Percentiles rank a stretch among this genome's conserved stretches.
Evolutionary conservation across 257 asterid species (phyloP).

Genomic region (Asclepias syriaca): DNA sequence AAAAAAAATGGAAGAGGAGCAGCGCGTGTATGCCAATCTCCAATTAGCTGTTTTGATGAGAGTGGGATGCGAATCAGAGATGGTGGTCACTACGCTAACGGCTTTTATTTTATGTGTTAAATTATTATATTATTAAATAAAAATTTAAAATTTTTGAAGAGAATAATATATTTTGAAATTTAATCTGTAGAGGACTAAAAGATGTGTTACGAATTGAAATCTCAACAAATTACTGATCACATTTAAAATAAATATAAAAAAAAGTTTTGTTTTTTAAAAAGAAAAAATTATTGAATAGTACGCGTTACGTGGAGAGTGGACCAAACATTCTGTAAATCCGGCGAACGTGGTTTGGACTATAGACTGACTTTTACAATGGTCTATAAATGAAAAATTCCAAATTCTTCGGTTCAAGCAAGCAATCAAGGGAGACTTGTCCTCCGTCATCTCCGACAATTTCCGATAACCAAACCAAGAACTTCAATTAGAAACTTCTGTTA

Average conservation of each 20-base stretch:
- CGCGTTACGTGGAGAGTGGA: constrained; percentile 5
- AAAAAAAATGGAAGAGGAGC: too few species aligned
- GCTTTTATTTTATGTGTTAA: too few species aligned
- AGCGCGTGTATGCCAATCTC: neutral
- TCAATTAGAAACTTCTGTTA: constrained; percentile 18
- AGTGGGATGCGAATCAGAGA: too few species aligned
- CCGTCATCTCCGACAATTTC: constrained; percentile 38
- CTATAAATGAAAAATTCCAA: constrained; percentile 7
- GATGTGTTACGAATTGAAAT: too few species aligned
- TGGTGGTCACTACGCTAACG: neutral
- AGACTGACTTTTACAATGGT: neutral
- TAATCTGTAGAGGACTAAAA: too few species aligned
- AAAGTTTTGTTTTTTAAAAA: too few species aligned
- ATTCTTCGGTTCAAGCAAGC: neutral
- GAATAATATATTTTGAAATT: too few species aligned
- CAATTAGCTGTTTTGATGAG: neutral
- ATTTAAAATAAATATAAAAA: too few species aligned
- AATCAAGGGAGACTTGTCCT: constrained; percentile 19
- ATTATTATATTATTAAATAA: too few species aligned
- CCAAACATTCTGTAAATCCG: neutral
- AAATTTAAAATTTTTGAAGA: too few species aligned
- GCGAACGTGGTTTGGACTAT: constrained; percentile 1
- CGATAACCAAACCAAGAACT: constrained; percentile 27
- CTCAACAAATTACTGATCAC: too few species aligned
- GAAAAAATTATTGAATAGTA: neutral